Evolutionary conservation across 2,329 filamentous ascomycete genomes (phyloP), one percentile per base, ranked within the genome.

Genomic region (Rhexocercosporidium sp.): DNA sequence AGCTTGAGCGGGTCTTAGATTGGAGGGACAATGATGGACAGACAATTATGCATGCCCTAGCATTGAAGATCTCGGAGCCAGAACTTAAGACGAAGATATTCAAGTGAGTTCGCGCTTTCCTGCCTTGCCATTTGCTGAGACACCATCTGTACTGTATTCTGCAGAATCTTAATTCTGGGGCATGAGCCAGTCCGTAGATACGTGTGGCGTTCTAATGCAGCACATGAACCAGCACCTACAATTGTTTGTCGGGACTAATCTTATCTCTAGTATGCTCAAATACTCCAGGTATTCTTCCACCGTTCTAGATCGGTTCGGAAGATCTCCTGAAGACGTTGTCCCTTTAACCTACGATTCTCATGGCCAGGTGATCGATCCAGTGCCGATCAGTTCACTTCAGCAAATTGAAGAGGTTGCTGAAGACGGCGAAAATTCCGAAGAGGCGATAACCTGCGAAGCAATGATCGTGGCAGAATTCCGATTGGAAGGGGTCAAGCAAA

Each of bases 281-380:
- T 54, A 60, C 20, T 51, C 63, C 4, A 63, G 66, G 3, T 66
- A 53, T 27, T 63, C 46, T 39, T 47, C 66, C 18, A 66, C 53
- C 14, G 63, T 66, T 7, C 49, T 56, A 14, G 53, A 68, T 47
- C 59, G 66, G 7, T 68, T 62, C n/a, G 66, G 66, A 18, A 57
- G 53, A 41, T 63, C 63, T 11, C 41, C 63, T 22, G 59, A 59
- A 56, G 59, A 68, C 27, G 44, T 68, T 22, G 18, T 66, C 20
- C 68, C 68, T 1, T 59, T 69, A 14, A 67, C 44, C 16, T 69
- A 67, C 47, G 62, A 67, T 25, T 67, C 57, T 57, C 65, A 69
- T 27, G 68, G 68, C n/a, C 68, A 69, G 46, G 65, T 69, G 11
- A 66, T 67, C 31, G 62, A 44, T 57, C 25, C 54, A 25, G 9